Evolutionary conservation across 1,284 basidiomycete species (phyloP).

Genomic region (Melampsora americana): DNA sequence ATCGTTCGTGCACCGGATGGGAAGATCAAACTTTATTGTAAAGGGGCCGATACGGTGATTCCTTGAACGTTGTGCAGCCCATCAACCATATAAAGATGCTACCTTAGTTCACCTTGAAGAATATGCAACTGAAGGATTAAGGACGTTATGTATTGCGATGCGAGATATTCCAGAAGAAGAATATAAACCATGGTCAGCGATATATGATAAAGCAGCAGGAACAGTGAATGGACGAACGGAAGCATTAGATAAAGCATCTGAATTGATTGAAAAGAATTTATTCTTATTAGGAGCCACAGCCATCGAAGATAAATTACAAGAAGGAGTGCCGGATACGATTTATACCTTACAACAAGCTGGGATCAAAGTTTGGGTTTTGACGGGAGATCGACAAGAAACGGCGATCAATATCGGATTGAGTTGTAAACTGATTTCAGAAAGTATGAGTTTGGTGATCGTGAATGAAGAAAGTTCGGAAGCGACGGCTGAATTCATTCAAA

Average conservation of each 20-base stretch:
- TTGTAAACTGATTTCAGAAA: slow-evolving; percentile 92
- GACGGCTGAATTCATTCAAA: slow-evolving; percentile 80
- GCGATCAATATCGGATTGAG: slow-evolving; percentile 99
- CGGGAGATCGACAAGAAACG: slow-evolving; percentile 96
- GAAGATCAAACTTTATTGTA: slow-evolving; percentile 89
- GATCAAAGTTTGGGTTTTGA: slow-evolving; percentile 98
- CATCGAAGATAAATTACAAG: slow-evolving; percentile 97
- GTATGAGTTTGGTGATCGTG: slow-evolving; percentile 94
- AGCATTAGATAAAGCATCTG: slow-evolving; percentile 88
- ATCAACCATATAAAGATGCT: slow-evolving; percentile 76
- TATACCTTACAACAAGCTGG: slow-evolving; percentile 96
- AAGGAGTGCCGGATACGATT: slow-evolving; percentile 96
- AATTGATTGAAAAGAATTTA: slow-evolving; percentile 91
- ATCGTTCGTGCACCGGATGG: slow-evolving; percentile 83
- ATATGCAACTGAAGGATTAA: slow-evolving; percentile 91
- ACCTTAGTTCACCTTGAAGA: slow-evolving; percentile 92
- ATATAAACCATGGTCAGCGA: slow-evolving; percentile 79
- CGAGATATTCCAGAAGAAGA: slow-evolving; percentile 86
- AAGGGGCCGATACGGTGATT: slow-evolving; percentile 98
- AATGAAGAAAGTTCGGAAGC: slow-evolving; percentile 83
- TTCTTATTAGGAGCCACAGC: slow-evolving; percentile 92
- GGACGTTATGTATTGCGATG: slow-evolving; percentile 93
- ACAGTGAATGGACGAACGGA: slow-evolving; percentile 90
- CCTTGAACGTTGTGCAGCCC: slow-evolving; percentile 72
- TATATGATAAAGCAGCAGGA: slow-evolving; percentile 86